Percentiles rank a stretch among this genome's conserved stretches.
These are phyloP conservation scores for Colletotrichum simmondsii DNA, from an alignment of 2,329 filamentous ascomycete genomes.

Conservation along the genomic window DNA sequence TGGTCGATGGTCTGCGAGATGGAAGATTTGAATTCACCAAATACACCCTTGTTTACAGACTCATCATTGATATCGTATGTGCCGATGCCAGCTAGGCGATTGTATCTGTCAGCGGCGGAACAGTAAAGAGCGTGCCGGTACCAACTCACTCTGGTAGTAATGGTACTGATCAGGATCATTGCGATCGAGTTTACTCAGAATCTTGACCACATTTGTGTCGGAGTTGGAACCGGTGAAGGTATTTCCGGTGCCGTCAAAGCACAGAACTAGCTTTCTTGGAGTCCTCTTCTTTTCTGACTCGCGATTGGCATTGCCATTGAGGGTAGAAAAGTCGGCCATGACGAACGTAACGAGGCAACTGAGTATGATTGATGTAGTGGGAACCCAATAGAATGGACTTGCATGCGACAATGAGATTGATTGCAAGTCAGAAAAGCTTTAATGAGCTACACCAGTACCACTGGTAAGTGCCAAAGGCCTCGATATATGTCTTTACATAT, in stretches of 20 bases:
- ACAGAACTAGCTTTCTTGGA: constrained; percentile 56
- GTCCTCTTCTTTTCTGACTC: not conserved
- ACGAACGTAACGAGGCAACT: not conserved
- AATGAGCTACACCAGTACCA: not conserved
- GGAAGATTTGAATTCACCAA: constrained; percentile 47
- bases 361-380: not conserved
- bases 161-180: constrained; percentile 55
- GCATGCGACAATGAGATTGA: not conserved
- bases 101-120: not conserved
- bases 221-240: constrained; percentile 56
- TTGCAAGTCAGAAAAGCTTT: not conserved
- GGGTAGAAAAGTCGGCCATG: not conserved
- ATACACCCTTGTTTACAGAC: constrained; percentile 50
- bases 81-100: constrained; percentile 55
- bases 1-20: constrained; percentile 54
- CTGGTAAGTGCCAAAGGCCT: not conserved
- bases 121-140: too few species aligned
- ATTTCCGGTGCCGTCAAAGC: constrained; percentile 62
- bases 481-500: not conserved
- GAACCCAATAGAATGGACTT: too few species aligned
- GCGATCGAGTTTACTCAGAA: constrained; percentile 58
- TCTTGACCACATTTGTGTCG: constrained; percentile 66
- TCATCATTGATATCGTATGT: constrained; percentile 58
- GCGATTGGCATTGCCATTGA: not conserved
- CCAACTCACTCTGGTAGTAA: constrained; percentile 58